Evolutionary conservation across 208 protist species (phyloP), one percentile per base, ranked within the genome.

Genomic region (Trypanosoma conorhini): DNA sequence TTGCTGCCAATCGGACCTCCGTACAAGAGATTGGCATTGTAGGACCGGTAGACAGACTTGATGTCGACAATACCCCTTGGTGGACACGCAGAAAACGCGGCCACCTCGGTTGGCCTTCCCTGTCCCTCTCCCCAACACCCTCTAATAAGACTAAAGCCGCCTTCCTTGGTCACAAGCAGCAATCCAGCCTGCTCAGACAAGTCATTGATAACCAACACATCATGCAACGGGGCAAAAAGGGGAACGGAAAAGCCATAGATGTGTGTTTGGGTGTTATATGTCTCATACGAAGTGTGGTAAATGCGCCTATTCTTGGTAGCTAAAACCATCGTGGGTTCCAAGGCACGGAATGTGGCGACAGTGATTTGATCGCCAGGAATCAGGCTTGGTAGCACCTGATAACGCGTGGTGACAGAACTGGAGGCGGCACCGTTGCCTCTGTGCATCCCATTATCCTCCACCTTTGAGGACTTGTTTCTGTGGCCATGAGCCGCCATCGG

Each of bases 151-250:
- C 74, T 88, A 69, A 94, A 94, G 52, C 81, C 81, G 22, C 91
- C 91, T 0, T 76, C 79, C 62, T 88, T 88, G 67, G 86, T 84
- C n/a, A 94, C 80, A 38, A 94, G 55, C 46, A 96, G 77, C 35
- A 96, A 70, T 8, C 91, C 88, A 17, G 86, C 85, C 62, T 94
- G 84, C 77, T 93, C 87, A 12, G 91, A 91, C 21, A 94, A 76
- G 66, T 96, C 91, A 70, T 96, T 96, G 66, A 96, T 86, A 2
- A 96, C 75, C 50, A 80, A 70, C 19, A 93, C 58, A 75, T 90
- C 82, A 62, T 92, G 87, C 56, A 96, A 66, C 33, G 85, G 85
- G 13, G 77, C 80, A 1, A 81, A 56, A 24, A 93, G 75, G 61
- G 73, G 79, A 72, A 89, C 76, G 9, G 79, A 28, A 67, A 92